phyloP scores from a whole-genome alignment of 1,139 yeast genomes.

The Tardiomyces blankii region DNA sequence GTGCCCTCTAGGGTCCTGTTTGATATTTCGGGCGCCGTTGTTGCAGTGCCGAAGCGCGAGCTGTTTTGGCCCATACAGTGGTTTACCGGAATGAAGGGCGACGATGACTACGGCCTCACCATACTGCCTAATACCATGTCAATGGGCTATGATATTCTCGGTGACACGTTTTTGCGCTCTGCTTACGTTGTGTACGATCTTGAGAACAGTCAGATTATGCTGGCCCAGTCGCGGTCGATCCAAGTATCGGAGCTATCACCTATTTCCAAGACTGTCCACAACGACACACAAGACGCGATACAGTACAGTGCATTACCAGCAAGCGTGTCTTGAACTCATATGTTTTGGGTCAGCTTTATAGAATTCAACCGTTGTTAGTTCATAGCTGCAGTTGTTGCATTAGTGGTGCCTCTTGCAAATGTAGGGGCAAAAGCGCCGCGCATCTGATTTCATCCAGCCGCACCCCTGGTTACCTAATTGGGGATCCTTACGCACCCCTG shows the following conservation, averaged over 20 bases:
- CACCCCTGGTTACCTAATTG: too few species aligned
- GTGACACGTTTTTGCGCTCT: slow-evolving; percentile 54
- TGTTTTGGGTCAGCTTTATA: too few species aligned
- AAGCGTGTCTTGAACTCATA: too few species aligned
- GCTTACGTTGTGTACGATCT: slow-evolving; percentile 64
- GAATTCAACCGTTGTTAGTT: too few species aligned
- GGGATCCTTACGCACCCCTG: too few species aligned
- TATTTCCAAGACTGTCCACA: background rate
- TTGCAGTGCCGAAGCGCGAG: slow-evolving; percentile 31
- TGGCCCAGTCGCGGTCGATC: slow-evolving; percentile 44
- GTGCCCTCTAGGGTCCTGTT: slow-evolving; percentile 22
- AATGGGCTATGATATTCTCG: slow-evolving; percentile 29
- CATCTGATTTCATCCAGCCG: too few species aligned
- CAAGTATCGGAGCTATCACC: background rate
- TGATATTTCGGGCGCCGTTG: slow-evolving; percentile 31
- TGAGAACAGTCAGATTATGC: slow-evolving; percentile 43
- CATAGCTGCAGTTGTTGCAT: too few species aligned
- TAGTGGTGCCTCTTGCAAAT: too few species aligned
- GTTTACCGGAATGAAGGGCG: background rate
- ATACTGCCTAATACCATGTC: slow-evolving; percentile 7
- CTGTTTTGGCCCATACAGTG: slow-evolving; percentile 19
- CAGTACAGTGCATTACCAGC: too few species aligned
- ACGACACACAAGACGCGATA: too few species aligned
- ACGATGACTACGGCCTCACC: slow-evolving; percentile 6
- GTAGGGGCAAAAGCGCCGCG: too few species aligned